Evolutionary conservation across 169 alveolate species (phyloP).

Genomic region (Eimeria praecox): DNA sequence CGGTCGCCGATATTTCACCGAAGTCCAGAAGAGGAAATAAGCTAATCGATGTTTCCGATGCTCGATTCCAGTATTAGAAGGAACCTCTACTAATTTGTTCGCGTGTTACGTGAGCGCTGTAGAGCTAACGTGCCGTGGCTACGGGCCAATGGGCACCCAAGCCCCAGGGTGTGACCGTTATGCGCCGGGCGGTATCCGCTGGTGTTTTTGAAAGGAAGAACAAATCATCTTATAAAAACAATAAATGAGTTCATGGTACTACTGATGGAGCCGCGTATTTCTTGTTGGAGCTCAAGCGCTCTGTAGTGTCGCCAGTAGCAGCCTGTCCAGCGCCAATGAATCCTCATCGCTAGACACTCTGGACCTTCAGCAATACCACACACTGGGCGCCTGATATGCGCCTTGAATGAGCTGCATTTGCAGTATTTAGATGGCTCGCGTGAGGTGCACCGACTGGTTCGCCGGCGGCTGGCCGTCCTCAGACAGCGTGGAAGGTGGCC

Average conservation of each 20-base stretch:
- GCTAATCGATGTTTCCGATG: not conserved
- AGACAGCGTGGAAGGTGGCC: conserved; percentile 11
- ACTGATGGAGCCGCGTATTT: not conserved
- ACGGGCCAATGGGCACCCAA: conserved; percentile 66
- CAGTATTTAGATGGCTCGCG: conserved; percentile 21
- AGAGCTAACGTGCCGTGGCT: not conserved
- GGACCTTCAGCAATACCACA: conserved; percentile 23
- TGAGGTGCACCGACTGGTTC: conserved; percentile 17
- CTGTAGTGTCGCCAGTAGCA: not conserved
- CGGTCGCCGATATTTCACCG: not conserved
- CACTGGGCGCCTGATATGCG: not conserved
- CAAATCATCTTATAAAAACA: not conserved
- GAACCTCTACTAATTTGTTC: not conserved
- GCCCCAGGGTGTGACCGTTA: conserved; percentile 65
- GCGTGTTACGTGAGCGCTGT: not conserved
- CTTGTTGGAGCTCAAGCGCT: not conserved
- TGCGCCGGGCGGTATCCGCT: not conserved
- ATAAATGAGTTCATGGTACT: not conserved
- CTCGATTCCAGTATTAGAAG: not conserved
- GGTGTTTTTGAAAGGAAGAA: not conserved
- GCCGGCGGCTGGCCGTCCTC: not conserved
- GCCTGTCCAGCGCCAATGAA: conserved; percentile 1
- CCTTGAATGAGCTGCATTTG: not conserved
- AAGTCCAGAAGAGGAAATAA: not conserved
- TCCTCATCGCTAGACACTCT: conserved; percentile 33